A percentile compares a stretch with the other conserved stretches of the same genome.
Evolutionary conservation across 306 rosid species (phyloP).

Genomic region (Dryas alaskensis): DNA sequence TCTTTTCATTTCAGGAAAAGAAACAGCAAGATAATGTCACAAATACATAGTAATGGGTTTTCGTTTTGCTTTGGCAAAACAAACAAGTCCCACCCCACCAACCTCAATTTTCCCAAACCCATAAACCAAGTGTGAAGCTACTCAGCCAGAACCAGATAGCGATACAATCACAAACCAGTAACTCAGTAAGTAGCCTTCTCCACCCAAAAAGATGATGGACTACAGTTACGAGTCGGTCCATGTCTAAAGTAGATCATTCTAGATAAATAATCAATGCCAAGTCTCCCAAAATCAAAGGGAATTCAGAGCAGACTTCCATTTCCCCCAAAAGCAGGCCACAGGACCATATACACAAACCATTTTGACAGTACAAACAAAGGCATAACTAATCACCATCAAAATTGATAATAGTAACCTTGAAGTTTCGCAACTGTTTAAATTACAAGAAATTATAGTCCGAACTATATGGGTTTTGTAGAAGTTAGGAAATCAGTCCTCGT

Average conservation of each 20-base stretch:
- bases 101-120: no score
- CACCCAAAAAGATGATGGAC: neutral
- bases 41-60: no score
- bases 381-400: neutral
- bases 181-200: neutral
- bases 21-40: neutral
- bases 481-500: neutral
- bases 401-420: neutral
- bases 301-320: neutral
- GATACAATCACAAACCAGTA: neutral
- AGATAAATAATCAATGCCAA: no score
- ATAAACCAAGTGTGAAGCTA: no score
- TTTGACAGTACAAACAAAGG: neutral
- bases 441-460: constrained; percentile 1
- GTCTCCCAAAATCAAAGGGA: neutral
- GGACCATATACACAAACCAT: neutral
- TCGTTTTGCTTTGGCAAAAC: no score
- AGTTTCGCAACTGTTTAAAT: neutral
- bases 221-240: neutral
- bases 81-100: no score
- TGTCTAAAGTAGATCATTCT: no score
- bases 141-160: neutral
- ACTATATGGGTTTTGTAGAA: neutral
- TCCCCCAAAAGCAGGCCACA: no score
- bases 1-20: neutral